Conservation (phyloP, 106 monocot genomes). For the Vanilla planifolia region DNA sequence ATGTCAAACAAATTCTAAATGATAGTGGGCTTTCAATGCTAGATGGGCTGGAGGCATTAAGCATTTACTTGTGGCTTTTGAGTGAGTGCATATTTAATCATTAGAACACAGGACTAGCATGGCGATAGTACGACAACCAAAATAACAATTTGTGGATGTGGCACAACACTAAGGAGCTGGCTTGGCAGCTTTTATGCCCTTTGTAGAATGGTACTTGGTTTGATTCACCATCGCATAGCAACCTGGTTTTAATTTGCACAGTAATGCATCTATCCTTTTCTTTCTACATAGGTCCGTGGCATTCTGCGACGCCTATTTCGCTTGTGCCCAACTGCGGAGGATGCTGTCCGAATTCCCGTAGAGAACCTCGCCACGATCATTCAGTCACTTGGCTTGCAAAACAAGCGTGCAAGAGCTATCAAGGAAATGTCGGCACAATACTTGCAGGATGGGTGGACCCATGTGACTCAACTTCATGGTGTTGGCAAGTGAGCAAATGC, state of each 20-base stretch:
- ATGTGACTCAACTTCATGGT: constrained; percentile 52
- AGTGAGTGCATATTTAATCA: too few relatives aligned
- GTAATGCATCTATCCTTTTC: background rate
- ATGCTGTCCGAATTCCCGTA: constrained; percentile 1
- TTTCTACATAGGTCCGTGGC: constrained; percentile 15
- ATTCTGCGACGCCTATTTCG: constrained; percentile 19
- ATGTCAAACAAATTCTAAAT: too few relatives aligned
- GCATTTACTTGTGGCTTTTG: too few relatives aligned
- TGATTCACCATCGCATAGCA: too few relatives aligned
- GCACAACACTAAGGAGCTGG: too few relatives aligned
- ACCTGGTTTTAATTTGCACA: background rate
- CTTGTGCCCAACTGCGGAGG: constrained; percentile 25
- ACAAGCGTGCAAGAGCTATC: constrained; percentile 28
- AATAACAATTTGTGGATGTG: too few relatives aligned
- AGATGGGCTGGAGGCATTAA: too few relatives aligned
- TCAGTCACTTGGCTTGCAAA: constrained; percentile 28
- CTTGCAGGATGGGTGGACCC: constrained; percentile 36
- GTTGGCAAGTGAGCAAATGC: constrained; percentile 43
- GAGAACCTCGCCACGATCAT: constrained; percentile 20
- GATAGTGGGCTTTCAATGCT: too few relatives aligned
- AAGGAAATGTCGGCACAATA: constrained; percentile 26
- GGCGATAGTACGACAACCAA: too few relatives aligned
- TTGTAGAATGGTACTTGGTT: too few relatives aligned
- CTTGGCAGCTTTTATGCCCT: too few relatives aligned
- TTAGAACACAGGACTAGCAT: too few relatives aligned